Base-by-base conservation (phyloP, 179 eudicot species). In the Gypsophila paniculata region DNA sequence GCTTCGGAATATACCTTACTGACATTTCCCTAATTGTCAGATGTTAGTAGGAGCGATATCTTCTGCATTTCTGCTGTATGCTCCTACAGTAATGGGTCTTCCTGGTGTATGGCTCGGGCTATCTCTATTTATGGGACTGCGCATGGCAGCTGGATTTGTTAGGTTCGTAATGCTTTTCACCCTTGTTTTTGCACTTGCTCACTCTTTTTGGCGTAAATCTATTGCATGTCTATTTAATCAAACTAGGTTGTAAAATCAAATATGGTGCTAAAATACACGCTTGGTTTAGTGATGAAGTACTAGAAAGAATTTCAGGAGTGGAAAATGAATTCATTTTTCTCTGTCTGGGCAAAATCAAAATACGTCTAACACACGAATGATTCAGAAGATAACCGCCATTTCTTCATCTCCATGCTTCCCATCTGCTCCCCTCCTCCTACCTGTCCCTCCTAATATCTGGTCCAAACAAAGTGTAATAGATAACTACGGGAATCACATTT, bases 61-160 rank as follows among this genome's bases (percentile, higher is more conserved):
- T 15, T 88, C 92, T 39, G 84, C 81, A n/a, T 86, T 86, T 78
- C 70, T 89, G 82, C 82, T 89, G 32, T 91, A 80, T 79, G 89
- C 87, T 82, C 84, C 99, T 67, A 61, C 80, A 6, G 74, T 83
- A 22, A 78, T 85, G 29, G 97, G 97, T 69, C 92, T 94, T 76
- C 90, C 76, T 70, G 99, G 97, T 64, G 97, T 94, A 72, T 94
- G 99, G 99, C 71, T 85, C 6, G 96, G 99, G 54, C 72, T 94
- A 85, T 82, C 92, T 61, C 75, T 90, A 70, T 88, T 94, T 63
- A 94, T 94, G 99, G 91, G 83, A 69, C 78, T 91, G 72, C 90
- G 97, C 21, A 81, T 72, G 74, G 81, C 79, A 51, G 97, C 97
- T 12, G 99, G 99, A 69, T 78, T 52, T 79, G 55, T 87, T 82